Evolutionary conservation across 768 basidiomycete species (phyloP), one percentile per base, ranked within the genome.

Genomic region (Suillus sp.): DNA sequence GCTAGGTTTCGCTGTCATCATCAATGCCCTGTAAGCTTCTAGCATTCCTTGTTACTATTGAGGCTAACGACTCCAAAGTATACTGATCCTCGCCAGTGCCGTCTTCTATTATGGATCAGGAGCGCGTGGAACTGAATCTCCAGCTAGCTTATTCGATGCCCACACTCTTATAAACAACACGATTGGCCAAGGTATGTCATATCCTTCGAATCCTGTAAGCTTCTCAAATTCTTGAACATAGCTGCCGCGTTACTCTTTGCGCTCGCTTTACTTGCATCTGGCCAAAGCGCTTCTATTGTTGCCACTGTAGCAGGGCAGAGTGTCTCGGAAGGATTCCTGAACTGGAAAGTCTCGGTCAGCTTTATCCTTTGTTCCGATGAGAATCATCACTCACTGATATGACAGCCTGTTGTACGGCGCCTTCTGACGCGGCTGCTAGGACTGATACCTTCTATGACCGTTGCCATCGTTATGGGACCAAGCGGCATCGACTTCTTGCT

Each of bases 301-400:
- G 95, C 93, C 11, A 97, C 94, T 0, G 83, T 96, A 14, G 90
- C 93, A 1, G 95, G 95, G 0, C 95, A 97, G 75, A 89, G 92
- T 25, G 89, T 98, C 43, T 88, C 88, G 0, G 95, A 97, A 75
- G 95, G 95, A 0, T 95, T 95, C 75, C 81, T 96, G 60, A 86
- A 85, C 59, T 96, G 94, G 94, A 83, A 86, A 53, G 84, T 93
- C 40, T 91, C 92, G 66, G 90, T 91, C 70, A 53, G 71, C 66
- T 40, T 25, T n/a, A 53, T 18, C 32, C 30, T 37, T n/a, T n/a
- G 20, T 37, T 65, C 71, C 18, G 51, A 72, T 10, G 47, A 71
- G 63, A 72, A 71, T 16, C 67, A 75, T 25, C 70, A 72, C 43
- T 72, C 77, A 59, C 69, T 70, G 7, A 48, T 47, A 20, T 40